Conservation (phyloP, 257 asterid species). For the Fraxinus pennsylvanica region DNA sequence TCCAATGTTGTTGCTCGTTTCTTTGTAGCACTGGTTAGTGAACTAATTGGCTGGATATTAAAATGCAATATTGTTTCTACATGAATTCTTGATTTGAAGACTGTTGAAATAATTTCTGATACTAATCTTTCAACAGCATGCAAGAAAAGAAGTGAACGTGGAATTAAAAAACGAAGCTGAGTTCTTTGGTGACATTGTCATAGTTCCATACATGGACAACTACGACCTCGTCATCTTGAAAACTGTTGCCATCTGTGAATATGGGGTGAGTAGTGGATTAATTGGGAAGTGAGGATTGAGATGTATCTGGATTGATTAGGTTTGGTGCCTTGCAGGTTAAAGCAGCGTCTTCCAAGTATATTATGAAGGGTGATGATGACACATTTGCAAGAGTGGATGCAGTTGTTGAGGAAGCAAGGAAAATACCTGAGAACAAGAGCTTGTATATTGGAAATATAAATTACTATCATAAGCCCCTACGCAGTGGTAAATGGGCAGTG, state of each 20-base stretch:
- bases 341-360: constrained; percentile 59
- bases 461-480: constrained; percentile 80
- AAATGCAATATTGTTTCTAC: neutral
- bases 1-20: constrained; percentile 82
- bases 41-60: constrained; percentile 10
- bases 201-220: constrained; percentile 87
- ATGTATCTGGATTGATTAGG: constrained; percentile 1
- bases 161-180: constrained; percentile 89
- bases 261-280: constrained; percentile 62
- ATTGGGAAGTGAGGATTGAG: constrained; percentile 16
- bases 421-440: constrained; percentile 54
- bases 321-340: constrained; percentile 52
- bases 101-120: constrained; percentile 29
- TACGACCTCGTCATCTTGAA: constrained; percentile 94
- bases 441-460: constrained; percentile 85
- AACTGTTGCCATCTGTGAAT: constrained; percentile 92
- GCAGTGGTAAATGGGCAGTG: constrained; percentile 99
- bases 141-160: constrained; percentile 71
- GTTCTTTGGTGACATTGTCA: constrained; percentile 86
- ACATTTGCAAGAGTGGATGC: constrained; percentile 87
- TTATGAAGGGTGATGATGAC: constrained; percentile 95
- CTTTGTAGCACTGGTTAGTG: constrained; percentile 88
- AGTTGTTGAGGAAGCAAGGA: constrained; percentile 63
- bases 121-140: constrained; percentile 53
- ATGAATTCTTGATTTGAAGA: neutral